phyloP scores from a whole-genome alignment of 352 stramenopile species.

The Phytophthora pistaciae region DNA sequence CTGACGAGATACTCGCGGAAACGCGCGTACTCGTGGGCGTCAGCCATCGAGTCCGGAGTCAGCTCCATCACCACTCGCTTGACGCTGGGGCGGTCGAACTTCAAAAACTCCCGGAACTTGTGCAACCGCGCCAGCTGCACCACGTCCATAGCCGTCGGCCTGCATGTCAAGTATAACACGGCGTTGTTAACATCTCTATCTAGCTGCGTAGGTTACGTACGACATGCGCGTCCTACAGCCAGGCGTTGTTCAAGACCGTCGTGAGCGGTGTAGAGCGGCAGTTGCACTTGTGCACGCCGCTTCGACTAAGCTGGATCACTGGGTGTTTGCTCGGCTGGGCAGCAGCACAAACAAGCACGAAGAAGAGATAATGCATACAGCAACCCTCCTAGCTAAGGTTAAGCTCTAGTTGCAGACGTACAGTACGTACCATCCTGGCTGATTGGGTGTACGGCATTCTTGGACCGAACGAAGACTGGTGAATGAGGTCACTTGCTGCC shows the following conservation, averaged over 20 bases:
- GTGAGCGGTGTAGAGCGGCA: constrained; percentile 48
- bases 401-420: background rate
- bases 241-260: background rate
- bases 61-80: constrained; percentile 70
- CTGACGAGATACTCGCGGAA: constrained; percentile 64
- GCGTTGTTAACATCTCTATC: background rate
- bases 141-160: constrained; percentile 62
- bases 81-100: constrained; percentile 55
- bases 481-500: constrained; percentile 12
- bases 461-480: background rate
- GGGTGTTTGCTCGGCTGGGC: constrained; percentile 36
- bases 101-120: constrained; percentile 70
- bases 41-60: constrained; percentile 47
- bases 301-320: constrained; percentile 62
- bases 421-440: background rate
- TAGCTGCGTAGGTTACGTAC: background rate
- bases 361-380: background rate
- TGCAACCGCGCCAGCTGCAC: constrained; percentile 62
- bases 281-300: constrained; percentile 55
- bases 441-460: constrained; percentile 9
- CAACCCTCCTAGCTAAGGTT: too few relatives aligned
- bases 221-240: constrained; percentile 15
- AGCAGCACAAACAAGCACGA: constrained; percentile 6
- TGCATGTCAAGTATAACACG: constrained; percentile 15
- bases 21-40: constrained; percentile 58